These are phyloP conservation scores for Simplicillium aogashimaense DNA, from an alignment of 2,329 filamentous ascomycete genomes.

Conservation along the genomic window DNA sequence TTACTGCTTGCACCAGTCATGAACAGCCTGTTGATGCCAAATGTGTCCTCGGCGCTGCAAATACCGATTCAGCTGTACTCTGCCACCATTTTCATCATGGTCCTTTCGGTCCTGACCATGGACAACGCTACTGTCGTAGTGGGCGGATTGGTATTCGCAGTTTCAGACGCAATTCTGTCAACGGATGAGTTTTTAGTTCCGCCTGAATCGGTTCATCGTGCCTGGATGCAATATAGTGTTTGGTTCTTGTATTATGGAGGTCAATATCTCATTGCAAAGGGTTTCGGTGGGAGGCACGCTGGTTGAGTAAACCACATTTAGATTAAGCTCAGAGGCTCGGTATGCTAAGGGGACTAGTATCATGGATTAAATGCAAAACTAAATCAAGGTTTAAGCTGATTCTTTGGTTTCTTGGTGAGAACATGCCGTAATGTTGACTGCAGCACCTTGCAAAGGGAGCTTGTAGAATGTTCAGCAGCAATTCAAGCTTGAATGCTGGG, in stretches of 20 bases:
- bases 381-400: too few species aligned
- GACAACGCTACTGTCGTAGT: slow-evolving; percentile 12
- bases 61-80: slow-evolving; percentile 22
- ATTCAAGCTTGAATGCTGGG: too few species aligned
- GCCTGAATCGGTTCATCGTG: slow-evolving; percentile 10
- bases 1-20: slow-evolving; percentile 15
- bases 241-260: slow-evolving; percentile 25
- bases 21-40: slow-evolving; percentile 16
- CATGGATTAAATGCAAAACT: too few species aligned
- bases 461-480: too few species aligned
- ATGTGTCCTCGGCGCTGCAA: slow-evolving; percentile 12
- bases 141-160: slow-evolving; percentile 20
- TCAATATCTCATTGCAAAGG: slow-evolving; percentile 19
- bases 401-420: too few species aligned
- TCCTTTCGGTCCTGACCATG: slow-evolving; percentile 17
- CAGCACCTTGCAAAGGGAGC: too few species aligned
- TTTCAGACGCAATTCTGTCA: slow-evolving; percentile 22
- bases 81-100: slow-evolving; percentile 19
- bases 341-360: too few species aligned
- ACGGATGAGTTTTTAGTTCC: slow-evolving; percentile 21
- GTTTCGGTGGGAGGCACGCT: too few species aligned
- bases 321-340: too few species aligned
- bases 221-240: slow-evolving; percentile 21
- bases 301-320: too few species aligned
- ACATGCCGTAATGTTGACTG: too few species aligned